A percentile compares a stretch with the other conserved stretches of the same genome.
Conservation (phyloP, 1,284 basidiomycete genomes). For the Fomitopsis betulina region DNA sequence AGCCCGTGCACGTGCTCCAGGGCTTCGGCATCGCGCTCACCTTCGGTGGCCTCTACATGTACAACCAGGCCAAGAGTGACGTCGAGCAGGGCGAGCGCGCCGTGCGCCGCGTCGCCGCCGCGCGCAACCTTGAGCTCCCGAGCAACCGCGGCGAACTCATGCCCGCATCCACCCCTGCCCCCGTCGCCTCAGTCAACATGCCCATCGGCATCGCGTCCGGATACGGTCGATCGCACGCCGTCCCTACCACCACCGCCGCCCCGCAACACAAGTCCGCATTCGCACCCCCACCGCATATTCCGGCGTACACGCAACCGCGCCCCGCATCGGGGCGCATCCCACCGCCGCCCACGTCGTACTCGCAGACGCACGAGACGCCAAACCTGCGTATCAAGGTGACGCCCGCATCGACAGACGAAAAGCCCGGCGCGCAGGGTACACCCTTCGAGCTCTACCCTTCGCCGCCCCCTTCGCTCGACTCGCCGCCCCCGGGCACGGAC, state of each 20-base stretch:
- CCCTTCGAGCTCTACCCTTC: slow-evolving; percentile 67
- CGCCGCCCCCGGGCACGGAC: slow-evolving; percentile 40
- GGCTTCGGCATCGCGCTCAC: slow-evolving; percentile 87
- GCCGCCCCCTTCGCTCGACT: slow-evolving; percentile 70
- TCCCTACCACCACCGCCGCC: slow-evolving; percentile 12
- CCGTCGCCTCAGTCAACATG: slow-evolving; percentile 9
- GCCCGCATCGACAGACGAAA: slow-evolving; percentile 16
- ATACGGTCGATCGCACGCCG: slow-evolving; percentile 17
- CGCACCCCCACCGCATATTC: slow-evolving; percentile 7
- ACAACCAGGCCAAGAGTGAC: slow-evolving; percentile 90
- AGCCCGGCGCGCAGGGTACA: slow-evolving; percentile 17
- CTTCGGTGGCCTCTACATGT: slow-evolving; percentile 91
- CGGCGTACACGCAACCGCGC: slow-evolving; percentile 8
- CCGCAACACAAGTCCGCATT: neutral
- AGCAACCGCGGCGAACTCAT: slow-evolving; percentile 45
- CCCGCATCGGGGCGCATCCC: slow-evolving; percentile 7
- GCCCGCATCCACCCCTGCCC: slow-evolving; percentile 7
- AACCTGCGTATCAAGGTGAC: slow-evolving; percentile 33
- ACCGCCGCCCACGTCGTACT: slow-evolving; percentile 35
- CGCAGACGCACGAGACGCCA: slow-evolving; percentile 20
- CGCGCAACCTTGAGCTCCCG: slow-evolving; percentile 68
- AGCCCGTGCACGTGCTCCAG: slow-evolving; percentile 82
- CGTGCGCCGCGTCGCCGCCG: slow-evolving; percentile 80
- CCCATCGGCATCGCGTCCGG: slow-evolving; percentile 17
- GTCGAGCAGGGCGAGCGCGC: slow-evolving; percentile 92